Conservation (phyloP, 78 protist species). For the Fonticula alba region DNA sequence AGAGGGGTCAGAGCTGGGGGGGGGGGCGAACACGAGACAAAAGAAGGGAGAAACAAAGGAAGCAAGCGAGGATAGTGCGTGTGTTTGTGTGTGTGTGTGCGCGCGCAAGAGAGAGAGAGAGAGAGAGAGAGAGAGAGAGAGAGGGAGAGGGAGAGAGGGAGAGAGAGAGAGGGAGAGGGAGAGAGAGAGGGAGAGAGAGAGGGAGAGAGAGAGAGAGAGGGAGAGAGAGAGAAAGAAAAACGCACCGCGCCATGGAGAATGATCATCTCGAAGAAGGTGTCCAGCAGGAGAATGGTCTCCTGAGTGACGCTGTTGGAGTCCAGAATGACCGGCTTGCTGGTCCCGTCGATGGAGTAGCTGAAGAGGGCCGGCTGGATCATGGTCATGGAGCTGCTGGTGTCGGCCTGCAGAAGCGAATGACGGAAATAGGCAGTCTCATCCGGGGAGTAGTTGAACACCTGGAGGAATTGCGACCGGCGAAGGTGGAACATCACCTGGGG, state of each 20-base stretch:
- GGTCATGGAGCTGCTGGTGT: constrained; percentile 42
- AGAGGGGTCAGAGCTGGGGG: no score
- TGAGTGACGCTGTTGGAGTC: constrained; percentile 32
- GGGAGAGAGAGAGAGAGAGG: no score
- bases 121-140: no score
- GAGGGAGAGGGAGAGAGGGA: no score
- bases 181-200: no score
- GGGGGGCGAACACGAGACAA: no score
- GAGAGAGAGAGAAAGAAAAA: no score
- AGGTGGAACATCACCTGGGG: constrained; percentile 97
- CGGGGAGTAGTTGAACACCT: constrained; percentile 78
- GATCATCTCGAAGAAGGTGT: constrained; percentile 86
- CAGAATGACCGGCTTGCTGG: constrained; percentile 60
- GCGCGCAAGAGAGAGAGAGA: no score
- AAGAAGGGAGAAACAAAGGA: no score
- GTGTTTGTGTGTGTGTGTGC: no score
- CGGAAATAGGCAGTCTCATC: constrained; percentile 84
- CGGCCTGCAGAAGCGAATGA: constrained; percentile 22
- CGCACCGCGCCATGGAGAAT: constrained; percentile 72
- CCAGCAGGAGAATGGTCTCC: constrained; percentile 79
- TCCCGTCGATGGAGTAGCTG: constrained; percentile 46
- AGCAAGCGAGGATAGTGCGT: no score
- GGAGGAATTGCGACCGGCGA: constrained; percentile 81
- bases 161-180: no score
- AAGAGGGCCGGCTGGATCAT: constrained; percentile 94